These are phyloP conservation scores for Pichia sp. DNA, from an alignment of 1,139 yeast species.

Conservation along the genomic window DNA sequence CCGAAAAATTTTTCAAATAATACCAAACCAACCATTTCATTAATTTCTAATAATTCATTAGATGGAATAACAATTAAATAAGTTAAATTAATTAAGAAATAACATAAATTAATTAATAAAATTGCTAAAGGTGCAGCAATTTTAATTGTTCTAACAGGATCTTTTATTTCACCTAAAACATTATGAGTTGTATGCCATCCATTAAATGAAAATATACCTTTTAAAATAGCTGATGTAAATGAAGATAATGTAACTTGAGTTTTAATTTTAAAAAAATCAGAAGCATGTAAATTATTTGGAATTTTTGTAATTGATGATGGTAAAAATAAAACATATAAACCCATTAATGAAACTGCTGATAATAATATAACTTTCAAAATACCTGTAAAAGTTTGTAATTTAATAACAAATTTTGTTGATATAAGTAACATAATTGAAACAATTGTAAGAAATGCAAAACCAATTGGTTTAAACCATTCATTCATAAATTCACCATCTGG, in stretches of 20 bases:
- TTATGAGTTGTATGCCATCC: conserved; percentile 62
- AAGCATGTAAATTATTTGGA: conserved; percentile 26
- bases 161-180: conserved; percentile 51
- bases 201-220: conserved; percentile 48
- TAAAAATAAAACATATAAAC: conserved; percentile 42
- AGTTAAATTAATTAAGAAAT: conserved; percentile 45
- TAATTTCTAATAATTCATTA: conserved; percentile 41
- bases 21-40: conserved; percentile 50
- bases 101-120: conserved; percentile 40
- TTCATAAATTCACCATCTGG: conserved; percentile 21
- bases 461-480: conserved; percentile 35
- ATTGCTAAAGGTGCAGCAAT: conserved; percentile 54
- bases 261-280: conserved; percentile 28
- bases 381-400: conserved; percentile 47
- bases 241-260: conserved; percentile 36
- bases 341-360: conserved; percentile 41
- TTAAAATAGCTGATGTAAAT: conserved; percentile 46
- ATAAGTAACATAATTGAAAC: conserved; percentile 42
- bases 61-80: conserved; percentile 51
- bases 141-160: conserved; percentile 48
- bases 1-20: conserved; percentile 54
- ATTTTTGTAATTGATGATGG: conserved; percentile 34
- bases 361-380: conserved; percentile 43
- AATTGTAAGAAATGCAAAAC: conserved; percentile 37
- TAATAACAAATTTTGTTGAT: conserved; percentile 46